Evolutionary conservation across 2,329 filamentous ascomycete species (phyloP).

Genomic region (Colletotrichum lentis): DNA sequence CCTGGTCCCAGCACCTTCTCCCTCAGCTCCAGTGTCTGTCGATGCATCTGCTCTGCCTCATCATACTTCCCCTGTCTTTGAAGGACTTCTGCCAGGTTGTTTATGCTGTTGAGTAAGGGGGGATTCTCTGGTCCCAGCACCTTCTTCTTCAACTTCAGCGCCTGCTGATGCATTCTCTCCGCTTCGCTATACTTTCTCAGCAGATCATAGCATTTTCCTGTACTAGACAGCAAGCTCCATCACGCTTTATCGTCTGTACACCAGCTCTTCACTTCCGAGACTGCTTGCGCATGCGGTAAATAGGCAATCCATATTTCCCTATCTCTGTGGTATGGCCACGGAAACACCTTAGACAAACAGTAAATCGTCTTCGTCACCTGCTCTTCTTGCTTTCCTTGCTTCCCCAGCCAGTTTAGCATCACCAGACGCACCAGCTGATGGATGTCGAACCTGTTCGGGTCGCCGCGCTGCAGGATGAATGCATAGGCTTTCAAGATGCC

Average conservation of each 20-base stretch:
- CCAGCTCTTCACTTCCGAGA: not conserved
- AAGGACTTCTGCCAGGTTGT: too few species aligned
- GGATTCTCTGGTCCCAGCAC: too few species aligned
- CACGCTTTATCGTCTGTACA: not conserved
- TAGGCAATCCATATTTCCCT: not conserved
- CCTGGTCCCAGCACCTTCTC: too few species aligned
- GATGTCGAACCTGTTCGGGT: slow-evolving; percentile 42
- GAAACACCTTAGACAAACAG: not conserved
- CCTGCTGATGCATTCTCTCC: not conserved
- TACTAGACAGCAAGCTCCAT: not conserved
- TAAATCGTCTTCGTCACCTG: not conserved
- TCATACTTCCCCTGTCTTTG: too few species aligned
- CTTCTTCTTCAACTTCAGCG: too few species aligned
- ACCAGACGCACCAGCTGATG: slow-evolving; percentile 42
- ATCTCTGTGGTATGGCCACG: not conserved
- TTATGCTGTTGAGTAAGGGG: too few species aligned
- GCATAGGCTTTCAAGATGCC: slow-evolving; percentile 43
- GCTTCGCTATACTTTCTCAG: not conserved
- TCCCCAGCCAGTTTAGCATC: not conserved
- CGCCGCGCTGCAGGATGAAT: slow-evolving; percentile 44
- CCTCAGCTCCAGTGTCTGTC: too few species aligned
- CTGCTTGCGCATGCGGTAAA: not conserved
- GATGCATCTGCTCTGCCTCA: too few species aligned
- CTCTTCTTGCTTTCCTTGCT: not conserved
- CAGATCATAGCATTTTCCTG: not conserved